Evolutionary conservation across 75 land plant species (phyloP), one percentile per base, ranked within the genome.

Genomic region (Pinus albicaulis): DNA sequence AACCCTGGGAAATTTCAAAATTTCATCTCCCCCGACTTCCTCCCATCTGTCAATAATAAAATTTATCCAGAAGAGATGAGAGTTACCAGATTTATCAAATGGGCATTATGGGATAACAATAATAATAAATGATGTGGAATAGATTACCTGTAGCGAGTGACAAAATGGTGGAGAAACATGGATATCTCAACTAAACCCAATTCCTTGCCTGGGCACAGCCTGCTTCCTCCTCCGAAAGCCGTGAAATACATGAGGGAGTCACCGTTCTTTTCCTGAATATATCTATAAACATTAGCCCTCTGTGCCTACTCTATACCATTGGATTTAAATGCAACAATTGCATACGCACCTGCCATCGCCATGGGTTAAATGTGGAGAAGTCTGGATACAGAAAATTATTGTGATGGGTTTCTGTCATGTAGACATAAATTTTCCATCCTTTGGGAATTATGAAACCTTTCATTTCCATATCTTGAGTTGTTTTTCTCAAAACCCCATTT

Each of bases 391-490:
- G 66, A n/a, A 28, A 60, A 3, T 83, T 80, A 75, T 95, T 93
- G 57, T 85, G 86, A 80, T 95, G 92, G 1, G 84, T 78, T 31
- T 91, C 89, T 56, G 91, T 78, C n/a, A 88, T 93, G 56, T 86
- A 94, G 7, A 94, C 89, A 76, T 90, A 88, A 11, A 95, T 94
- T 64, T 59, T 82, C 93, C 95, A 95, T 14, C 95, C 98, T 83
- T 90, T 84, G 15, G 98, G 98, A 73, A 95, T 89, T 4, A 82
- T 19, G 61, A 73, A 90, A 77, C 93, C 94, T 75, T 89, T 85
- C 55, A 92, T 44, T 69, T 85, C 89, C 75, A 95, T 81, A 61
- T 95, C 94, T 82, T 86, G 59, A 3, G 90, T 84, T 36, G 94
- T 83, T 80, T 91, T 91, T 48, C 96, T 86, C 57, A 91, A 65